phyloP scores from a whole-genome alignment of 495 filamentous ascomycete species.

The Bathelium albidoporum region DNA sequence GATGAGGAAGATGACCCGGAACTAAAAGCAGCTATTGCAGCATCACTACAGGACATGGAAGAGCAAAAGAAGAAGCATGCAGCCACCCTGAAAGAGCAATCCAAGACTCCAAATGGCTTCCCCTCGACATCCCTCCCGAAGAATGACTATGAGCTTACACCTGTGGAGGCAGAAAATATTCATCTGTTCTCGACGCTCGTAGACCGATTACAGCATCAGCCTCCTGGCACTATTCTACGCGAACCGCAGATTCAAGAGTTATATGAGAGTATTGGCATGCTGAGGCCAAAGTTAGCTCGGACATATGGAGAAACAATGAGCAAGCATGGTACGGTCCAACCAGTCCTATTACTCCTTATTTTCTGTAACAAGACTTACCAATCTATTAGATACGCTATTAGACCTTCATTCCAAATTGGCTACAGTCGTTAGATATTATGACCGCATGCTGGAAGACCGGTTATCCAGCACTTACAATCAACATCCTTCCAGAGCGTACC shows the following conservation, averaged over 20 bases:
- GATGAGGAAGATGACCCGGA: constrained; percentile 85
- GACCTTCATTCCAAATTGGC: constrained; percentile 92
- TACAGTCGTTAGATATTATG: constrained; percentile 97
- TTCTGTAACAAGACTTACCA: neutral
- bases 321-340: constrained; percentile 69
- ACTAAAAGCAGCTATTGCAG: constrained; percentile 89
- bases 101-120: constrained; percentile 37
- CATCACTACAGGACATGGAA: constrained; percentile 96
- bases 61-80: constrained; percentile 90
- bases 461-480: constrained; percentile 87
- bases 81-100: constrained; percentile 64
- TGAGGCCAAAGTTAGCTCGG: constrained; percentile 86
- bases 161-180: constrained; percentile 93
- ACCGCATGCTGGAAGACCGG: constrained; percentile 93
- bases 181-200: constrained; percentile 92
- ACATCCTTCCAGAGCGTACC: constrained; percentile 32
- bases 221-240: constrained; percentile 84
- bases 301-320: constrained; percentile 99
- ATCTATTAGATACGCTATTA: constrained; percentile 60
- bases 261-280: constrained; percentile 87
- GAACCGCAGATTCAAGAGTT: constrained; percentile 97
- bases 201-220: constrained; percentile 88
- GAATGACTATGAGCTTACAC: constrained; percentile 89
- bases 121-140: constrained; percentile 45
- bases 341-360: neutral